A percentile compares a stretch with the other conserved stretches of the same genome.
Evolutionary conservation across 2,329 filamentous ascomycete species (phyloP).

Genomic region (Penicillium sp.): DNA sequence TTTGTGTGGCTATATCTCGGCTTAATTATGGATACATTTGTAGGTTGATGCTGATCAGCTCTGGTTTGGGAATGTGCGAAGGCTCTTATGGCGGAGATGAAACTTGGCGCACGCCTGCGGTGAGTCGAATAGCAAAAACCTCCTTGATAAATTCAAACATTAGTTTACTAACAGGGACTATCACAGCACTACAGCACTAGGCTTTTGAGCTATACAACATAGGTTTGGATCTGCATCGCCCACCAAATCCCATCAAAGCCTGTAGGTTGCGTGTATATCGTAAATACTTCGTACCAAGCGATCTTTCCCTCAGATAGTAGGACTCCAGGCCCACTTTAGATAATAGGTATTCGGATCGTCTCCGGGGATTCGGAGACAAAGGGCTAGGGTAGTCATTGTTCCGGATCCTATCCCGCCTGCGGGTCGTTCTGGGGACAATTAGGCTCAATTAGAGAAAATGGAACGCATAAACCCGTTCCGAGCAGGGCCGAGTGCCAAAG

Average conservation of each 20-base stretch:
- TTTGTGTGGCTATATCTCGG: background rate
- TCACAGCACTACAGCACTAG: background rate
- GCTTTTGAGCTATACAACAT: background rate
- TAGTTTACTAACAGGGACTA: conserved; percentile 10
- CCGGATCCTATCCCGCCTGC: background rate
- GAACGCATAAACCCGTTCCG: background rate
- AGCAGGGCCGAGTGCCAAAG: conserved; percentile 9
- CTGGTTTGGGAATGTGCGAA: background rate
- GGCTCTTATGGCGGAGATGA: background rate
- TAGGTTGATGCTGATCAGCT: background rate
- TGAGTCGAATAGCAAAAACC: background rate
- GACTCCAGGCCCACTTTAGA: background rate
- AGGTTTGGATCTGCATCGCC: no score
- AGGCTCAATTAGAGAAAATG: background rate
- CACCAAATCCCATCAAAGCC: no score
- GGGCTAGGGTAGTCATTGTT: background rate
- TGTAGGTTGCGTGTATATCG: background rate
- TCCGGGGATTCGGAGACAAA: background rate
- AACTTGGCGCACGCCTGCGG: background rate
- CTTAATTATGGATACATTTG: background rate
- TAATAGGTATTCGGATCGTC: background rate
- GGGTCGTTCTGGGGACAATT: background rate
- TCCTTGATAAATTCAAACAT: background rate
- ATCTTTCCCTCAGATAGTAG: conserved; percentile 3
- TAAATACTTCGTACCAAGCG: background rate